These are phyloP conservation scores for Tillandsia fasciculata DNA, from an alignment of 176 grass and related monocot species.

Conservation along the genomic window DNA sequence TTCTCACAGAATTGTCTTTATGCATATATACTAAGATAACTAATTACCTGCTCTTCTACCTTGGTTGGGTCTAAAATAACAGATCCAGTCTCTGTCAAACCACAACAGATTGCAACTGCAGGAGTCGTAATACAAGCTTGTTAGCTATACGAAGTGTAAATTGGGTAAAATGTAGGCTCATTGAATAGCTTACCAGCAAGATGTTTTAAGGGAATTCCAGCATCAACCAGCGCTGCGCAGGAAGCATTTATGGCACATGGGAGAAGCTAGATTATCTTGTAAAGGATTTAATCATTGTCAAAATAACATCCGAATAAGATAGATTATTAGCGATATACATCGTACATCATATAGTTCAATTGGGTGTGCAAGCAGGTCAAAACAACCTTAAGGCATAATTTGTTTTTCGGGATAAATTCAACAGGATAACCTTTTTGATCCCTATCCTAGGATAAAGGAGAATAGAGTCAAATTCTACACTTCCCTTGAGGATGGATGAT, in stretches of 20 bases:
- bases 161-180: constrained; percentile 1
- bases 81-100: constrained; percentile 43
- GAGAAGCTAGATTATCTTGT: constrained; percentile 57
- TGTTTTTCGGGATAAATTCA: no score
- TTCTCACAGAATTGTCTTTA: not conserved
- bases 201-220: constrained; percentile 78
- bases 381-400: no score
- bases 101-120: constrained; percentile 82
- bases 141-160: constrained; percentile 3
- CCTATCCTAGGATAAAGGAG: no score
- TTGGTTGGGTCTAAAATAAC: constrained; percentile 67
- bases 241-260: constrained; percentile 92
- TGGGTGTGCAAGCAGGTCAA: no score
- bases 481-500: no score
- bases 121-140: constrained; percentile 16
- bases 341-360: not conserved
- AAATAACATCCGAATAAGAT: not conserved
- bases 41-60: constrained; percentile 71
- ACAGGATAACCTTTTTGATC: no score
- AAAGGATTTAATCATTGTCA: constrained; percentile 27
- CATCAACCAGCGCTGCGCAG: constrained; percentile 65
- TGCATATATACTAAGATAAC: not conserved
- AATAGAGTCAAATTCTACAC: no score
- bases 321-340: not conserved
- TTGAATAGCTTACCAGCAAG: constrained; percentile 57